Conservation (phyloP, 345 rosid genomes). For the Xanthoceras sorbifolium region DNA sequence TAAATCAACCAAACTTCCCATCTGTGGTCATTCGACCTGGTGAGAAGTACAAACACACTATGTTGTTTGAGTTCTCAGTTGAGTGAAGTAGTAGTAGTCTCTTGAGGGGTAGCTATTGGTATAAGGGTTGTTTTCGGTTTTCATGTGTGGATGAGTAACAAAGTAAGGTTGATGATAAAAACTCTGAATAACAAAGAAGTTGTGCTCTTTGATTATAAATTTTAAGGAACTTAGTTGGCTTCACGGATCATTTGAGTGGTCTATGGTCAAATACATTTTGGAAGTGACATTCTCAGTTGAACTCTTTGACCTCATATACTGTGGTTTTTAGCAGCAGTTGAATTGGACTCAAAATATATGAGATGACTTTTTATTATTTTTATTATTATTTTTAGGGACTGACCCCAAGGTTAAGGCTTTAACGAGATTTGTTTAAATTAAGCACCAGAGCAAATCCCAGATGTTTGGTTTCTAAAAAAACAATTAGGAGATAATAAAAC, state of each 20-base stretch:
- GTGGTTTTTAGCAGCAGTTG: not conserved
- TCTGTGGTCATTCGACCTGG: slow-evolving; percentile 80
- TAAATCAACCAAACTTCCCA: slow-evolving; percentile 81
- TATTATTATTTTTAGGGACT: too few relatives aligned
- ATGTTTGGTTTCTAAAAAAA: too few relatives aligned
- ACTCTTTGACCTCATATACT: not conserved
- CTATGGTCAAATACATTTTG: not conserved
- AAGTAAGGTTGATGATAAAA: not conserved
- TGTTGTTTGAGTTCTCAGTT: slow-evolving; percentile 75
- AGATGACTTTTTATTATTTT: too few relatives aligned
- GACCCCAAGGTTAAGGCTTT: too few relatives aligned
- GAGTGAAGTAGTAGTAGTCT: slow-evolving; percentile 38
- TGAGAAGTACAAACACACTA: slow-evolving; percentile 68
- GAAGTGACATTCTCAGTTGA: too few relatives aligned
- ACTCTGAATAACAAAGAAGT: slow-evolving; percentile 5
- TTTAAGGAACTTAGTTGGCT: not conserved
- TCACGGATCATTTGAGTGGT: not conserved
- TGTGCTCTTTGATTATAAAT: not conserved
- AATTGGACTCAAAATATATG: not conserved
- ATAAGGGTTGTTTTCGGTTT: slow-evolving; percentile 16
- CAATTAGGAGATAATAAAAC: too few relatives aligned
- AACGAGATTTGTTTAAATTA: too few relatives aligned
- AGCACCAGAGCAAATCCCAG: too few relatives aligned
- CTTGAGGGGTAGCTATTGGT: slow-evolving; percentile 8
- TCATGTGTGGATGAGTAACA: not conserved